Conservation (phyloP, 2,329 filamentous ascomycete genomes). For the Didymella pomorum region DNA sequence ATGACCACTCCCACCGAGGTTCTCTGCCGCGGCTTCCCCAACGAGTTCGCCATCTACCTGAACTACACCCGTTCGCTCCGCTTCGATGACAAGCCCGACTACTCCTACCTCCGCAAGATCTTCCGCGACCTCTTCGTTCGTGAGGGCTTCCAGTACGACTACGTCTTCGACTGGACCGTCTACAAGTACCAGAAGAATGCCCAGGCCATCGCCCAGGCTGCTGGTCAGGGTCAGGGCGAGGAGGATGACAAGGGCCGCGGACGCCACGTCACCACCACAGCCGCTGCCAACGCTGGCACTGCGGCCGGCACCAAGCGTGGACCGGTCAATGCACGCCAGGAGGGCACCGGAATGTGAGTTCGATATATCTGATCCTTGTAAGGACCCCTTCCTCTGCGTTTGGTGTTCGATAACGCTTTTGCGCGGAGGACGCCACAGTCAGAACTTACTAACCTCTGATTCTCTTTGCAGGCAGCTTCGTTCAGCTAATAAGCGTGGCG, state of each 20-base stretch:
- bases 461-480: conserved; percentile 59
- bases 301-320: conserved; percentile 71
- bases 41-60: conserved; percentile 99
- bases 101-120: conserved; percentile 99
- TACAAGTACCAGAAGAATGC: conserved; percentile 99
- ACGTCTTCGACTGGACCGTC: conserved; percentile 99
- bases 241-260: conserved; percentile 79
- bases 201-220: conserved; percentile 87
- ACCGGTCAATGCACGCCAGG: conserved; percentile 79
- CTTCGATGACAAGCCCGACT: conserved; percentile 99
- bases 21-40: conserved; percentile 97
- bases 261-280: conserved; percentile 65
- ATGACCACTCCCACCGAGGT: conserved; percentile 99
- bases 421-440: conserved; percentile 67
- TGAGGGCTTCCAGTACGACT: conserved; percentile 99
- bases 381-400: conserved; percentile 88
- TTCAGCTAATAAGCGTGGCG: conserved; percentile 61
- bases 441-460: conserved; percentile 57
- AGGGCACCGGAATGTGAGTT: conserved; percentile 98
- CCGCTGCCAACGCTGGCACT: conserved; percentile 69
- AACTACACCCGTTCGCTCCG: conserved; percentile 99
- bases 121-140: conserved; percentile 99
- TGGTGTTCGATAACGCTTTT: conserved; percentile 79
- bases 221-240: conserved; percentile 68
- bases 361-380: conserved; percentile 80